These are phyloP conservation scores for Artomyces pyxidatus DNA, from an alignment of 768 basidiomycete species.

Conservation along the genomic window DNA sequence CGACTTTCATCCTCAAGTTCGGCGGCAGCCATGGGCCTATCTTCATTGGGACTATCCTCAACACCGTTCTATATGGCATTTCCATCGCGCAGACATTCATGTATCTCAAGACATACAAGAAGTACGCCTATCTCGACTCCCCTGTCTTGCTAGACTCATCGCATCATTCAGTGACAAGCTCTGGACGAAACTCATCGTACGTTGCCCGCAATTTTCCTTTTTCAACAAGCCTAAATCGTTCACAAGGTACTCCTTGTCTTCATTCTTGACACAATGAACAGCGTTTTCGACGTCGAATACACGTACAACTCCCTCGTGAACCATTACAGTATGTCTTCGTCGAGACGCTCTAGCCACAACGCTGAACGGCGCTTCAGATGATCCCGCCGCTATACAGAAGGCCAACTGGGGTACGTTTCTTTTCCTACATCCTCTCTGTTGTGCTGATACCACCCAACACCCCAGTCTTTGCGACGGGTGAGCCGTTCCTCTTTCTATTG, in stretches of 20 bases:
- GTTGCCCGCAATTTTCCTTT: neutral
- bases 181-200: slow-evolving; percentile 11
- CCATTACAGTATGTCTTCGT: slow-evolving; percentile 3
- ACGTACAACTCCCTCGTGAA: slow-evolving; percentile 8
- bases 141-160: neutral
- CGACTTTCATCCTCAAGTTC: neutral
- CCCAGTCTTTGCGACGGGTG: slow-evolving; percentile 6
- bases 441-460: neutral
- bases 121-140: too few species aligned
- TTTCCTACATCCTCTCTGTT: too few species aligned
- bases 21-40: slow-evolving; percentile 12
- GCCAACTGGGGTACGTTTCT: slow-evolving; percentile 7
- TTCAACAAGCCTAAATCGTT: neutral
- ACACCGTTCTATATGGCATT: slow-evolving; percentile 10
- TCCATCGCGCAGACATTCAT: slow-evolving; percentile 9
- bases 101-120: slow-evolving; percentile 7
- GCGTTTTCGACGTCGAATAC: slow-evolving; percentile 6
- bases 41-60: slow-evolving; percentile 10
- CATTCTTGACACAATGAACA: slow-evolving; percentile 7
- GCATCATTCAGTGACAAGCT: slow-evolving; percentile 2
- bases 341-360: neutral
- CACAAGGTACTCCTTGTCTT: slow-evolving; percentile 4
- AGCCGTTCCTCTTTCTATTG: neutral
- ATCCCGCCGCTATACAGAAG: slow-evolving; percentile 3
- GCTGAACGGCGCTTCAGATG: neutral